phyloP scores from a whole-genome alignment of 768 basidiomycete species.

The Kwoniella mangroviensis region DNA sequence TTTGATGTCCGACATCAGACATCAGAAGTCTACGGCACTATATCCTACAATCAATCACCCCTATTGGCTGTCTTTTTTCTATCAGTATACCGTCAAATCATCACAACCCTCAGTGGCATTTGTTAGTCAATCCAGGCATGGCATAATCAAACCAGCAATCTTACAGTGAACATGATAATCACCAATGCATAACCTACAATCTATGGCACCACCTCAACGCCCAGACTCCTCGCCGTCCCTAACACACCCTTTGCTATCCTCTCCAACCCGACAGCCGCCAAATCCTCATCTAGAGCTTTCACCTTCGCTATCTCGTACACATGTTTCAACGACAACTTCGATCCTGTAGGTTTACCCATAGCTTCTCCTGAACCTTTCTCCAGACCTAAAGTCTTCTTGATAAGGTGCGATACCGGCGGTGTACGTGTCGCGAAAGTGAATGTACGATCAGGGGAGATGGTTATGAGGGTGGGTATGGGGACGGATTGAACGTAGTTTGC shows the following conservation, averaged over 20 bases:
- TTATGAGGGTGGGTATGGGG: slow-evolving; percentile 89
- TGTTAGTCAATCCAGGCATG: no score
- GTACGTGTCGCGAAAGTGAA: slow-evolving; percentile 87
- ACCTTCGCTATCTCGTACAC: slow-evolving; percentile 98
- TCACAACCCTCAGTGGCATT: no score
- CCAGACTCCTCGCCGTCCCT: slow-evolving; percentile 85
- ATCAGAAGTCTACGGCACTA: no score
- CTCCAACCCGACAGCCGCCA: slow-evolving; percentile 84
- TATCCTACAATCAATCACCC: no score
- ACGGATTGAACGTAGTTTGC: slow-evolving; percentile 81
- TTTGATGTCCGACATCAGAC: no score
- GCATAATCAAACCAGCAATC: background rate
- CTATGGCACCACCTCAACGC: slow-evolving; percentile 84
- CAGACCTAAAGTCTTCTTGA: slow-evolving; percentile 87
- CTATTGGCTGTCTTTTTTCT: no score
- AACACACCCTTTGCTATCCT: slow-evolving; percentile 84
- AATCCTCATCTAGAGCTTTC: slow-evolving; percentile 85
- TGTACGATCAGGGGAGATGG: slow-evolving; percentile 89
- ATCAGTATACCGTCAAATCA: no score
- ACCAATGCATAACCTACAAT: background rate
- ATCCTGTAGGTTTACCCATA: slow-evolving; percentile 57
- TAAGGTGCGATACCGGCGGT: slow-evolving; percentile 84
- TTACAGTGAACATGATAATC: no score
- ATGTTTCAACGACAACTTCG: slow-evolving; percentile 84
- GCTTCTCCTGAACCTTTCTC: slow-evolving; percentile 77